phyloP scores from a whole-genome alignment of 768 basidiomycete genomes.

The Russula virescens region DNA sequence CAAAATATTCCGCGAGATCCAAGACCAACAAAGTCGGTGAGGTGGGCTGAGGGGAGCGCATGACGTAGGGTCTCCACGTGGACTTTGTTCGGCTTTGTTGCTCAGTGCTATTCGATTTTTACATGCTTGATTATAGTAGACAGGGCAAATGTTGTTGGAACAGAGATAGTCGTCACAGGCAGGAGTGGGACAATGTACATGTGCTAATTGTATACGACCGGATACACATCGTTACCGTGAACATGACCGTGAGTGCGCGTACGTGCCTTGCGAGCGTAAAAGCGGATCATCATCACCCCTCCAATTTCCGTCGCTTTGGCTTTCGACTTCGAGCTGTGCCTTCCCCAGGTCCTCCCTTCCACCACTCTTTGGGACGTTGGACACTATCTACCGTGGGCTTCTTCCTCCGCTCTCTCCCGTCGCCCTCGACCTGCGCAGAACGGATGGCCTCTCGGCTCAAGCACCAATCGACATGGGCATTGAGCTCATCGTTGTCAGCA shows the following conservation, averaged over 20 bases:
- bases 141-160: not conserved
- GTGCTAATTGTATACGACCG: too few relatives aligned
- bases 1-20: not conserved
- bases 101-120: not conserved
- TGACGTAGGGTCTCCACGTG: slow-evolving; percentile 3
- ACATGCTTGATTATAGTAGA: not conserved
- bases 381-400: not conserved
- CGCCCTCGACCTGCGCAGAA: slow-evolving; percentile 49
- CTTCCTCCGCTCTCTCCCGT: not conserved
- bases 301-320: slow-evolving; percentile 13
- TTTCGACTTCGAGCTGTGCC: not conserved
- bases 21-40: slow-evolving; percentile 17
- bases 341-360: slow-evolving; percentile 12
- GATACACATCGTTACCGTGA: not conserved
- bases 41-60: slow-evolving; percentile 20
- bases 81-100: not conserved
- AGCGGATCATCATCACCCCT: not conserved
- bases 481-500: slow-evolving; percentile 72
- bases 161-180: not conserved
- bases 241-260: too few relatives aligned
- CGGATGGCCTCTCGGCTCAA: slow-evolving; percentile 72
- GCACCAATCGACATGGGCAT: slow-evolving; percentile 88
- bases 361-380: slow-evolving; percentile 10
- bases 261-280: not conserved
- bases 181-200: not conserved